Conservation (phyloP, 2,329 filamentous ascomycete genomes). For the Neonectria punicea region DNA sequence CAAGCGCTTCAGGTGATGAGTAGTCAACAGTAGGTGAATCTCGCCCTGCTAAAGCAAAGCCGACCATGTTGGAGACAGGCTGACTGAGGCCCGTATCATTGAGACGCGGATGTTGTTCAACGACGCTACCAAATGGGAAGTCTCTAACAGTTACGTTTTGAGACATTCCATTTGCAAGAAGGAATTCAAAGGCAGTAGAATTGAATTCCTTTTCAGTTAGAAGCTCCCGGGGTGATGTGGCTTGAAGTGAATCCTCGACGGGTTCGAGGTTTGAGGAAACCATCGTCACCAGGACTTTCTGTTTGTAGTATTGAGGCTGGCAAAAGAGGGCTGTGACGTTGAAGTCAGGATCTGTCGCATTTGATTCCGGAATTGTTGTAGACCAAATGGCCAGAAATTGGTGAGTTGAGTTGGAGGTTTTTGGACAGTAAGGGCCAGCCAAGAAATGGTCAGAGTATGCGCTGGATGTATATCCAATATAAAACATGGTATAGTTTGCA, state of each 20-base stretch:
- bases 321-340: conserved; percentile 55
- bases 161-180: conserved; percentile 44
- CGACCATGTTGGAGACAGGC: conserved; percentile 48
- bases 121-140: conserved; percentile 29
- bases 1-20: conserved; percentile 5
- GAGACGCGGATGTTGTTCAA: conserved; percentile 43
- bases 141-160: conserved; percentile 30
- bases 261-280: conserved; percentile 22
- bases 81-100: conserved; percentile 5
- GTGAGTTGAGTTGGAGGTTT: conserved; percentile 41
- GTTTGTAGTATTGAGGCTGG: conserved; percentile 56
- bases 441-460: conserved; percentile 48
- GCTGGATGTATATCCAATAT: conserved; percentile 55
- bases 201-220: conserved; percentile 47
- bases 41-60: conserved; percentile 44
- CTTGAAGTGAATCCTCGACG: conserved; percentile 3
- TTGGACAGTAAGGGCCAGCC: conserved; percentile 45
- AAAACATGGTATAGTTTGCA: conserved; percentile 47
- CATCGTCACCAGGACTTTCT: conserved; percentile 55
- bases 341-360: conserved; percentile 4
- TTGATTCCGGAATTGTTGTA: background rate
- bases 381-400: conserved; percentile 51
- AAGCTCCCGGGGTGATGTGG: conserved; percentile 6
- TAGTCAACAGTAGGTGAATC: conserved; percentile 22
- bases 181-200: conserved; percentile 47